Percentiles rank a stretch among this genome's conserved stretches.
phyloP scores from a whole-genome alignment of 805 yeast species.

The Tanozyma kutaoensis region DNA sequence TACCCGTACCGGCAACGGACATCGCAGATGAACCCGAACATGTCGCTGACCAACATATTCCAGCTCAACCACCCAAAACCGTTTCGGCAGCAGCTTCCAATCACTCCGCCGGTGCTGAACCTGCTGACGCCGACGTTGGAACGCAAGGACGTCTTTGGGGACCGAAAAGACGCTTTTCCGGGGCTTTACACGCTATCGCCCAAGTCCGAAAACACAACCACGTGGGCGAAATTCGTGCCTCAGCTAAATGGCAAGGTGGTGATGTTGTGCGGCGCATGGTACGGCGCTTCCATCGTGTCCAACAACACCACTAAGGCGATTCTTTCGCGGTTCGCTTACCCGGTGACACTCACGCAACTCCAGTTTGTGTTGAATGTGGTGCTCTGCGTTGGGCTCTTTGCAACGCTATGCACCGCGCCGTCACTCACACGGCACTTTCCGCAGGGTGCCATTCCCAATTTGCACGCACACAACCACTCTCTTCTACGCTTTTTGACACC shows the following conservation, averaged over 20 bases:
- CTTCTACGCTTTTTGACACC: conserved; percentile 38
- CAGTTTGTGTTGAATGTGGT: conserved; percentile 59
- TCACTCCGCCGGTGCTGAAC: conserved; percentile 22
- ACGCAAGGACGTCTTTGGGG: too few species aligned
- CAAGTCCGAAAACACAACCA: too few species aligned
- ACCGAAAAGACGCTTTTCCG: too few species aligned
- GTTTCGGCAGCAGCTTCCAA: conserved; percentile 3
- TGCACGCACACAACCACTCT: conserved; percentile 10
- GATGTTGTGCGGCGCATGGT: conserved; percentile 63
- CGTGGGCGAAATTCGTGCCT: too few species aligned
- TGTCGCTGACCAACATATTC: conserved; percentile 19
- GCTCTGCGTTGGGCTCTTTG: conserved; percentile 31
- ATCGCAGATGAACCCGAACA: conserved; percentile 22
- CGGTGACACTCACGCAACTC: conserved; percentile 79
- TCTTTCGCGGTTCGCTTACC: conserved; percentile 54
- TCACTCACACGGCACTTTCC: conserved; percentile 9
- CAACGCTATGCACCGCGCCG: conserved; percentile 16
- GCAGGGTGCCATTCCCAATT: conserved; percentile 7
- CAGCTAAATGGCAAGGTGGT: conserved; percentile 11
- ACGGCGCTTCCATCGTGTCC: conserved; percentile 64
- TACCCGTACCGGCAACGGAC: conserved; percentile 5
- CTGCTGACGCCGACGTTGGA: conserved; percentile 19
- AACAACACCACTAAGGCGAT: conserved; percentile 74
- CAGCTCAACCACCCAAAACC: conserved; percentile 13
- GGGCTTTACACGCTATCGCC: too few species aligned